These are phyloP conservation scores for Globisporangium megalacanthum DNA, from an alignment of 352 stramenopile species.

Conservation along the genomic window DNA sequence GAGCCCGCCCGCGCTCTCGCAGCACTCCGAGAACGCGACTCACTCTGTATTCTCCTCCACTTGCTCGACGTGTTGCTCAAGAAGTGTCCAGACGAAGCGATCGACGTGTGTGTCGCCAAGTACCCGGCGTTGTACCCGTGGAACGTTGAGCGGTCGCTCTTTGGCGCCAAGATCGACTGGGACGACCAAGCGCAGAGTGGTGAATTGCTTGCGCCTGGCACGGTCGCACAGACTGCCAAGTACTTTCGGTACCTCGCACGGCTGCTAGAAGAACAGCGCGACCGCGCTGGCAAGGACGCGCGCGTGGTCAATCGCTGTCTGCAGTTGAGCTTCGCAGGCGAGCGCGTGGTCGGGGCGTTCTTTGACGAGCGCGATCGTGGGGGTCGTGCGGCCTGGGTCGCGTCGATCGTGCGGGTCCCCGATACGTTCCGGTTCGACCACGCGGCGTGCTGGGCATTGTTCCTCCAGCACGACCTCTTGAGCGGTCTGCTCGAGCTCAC, in stretches of 20 bases:
- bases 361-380: constrained; percentile 36
- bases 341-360: constrained; percentile 35
- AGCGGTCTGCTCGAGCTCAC: constrained; percentile 45
- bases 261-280: constrained; percentile 44
- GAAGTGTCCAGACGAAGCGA: constrained; percentile 60
- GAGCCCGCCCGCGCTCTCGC: constrained; percentile 39
- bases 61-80: constrained; percentile 78
- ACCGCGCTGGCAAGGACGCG: constrained; percentile 35
- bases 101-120: constrained; percentile 65
- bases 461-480: constrained; percentile 37
- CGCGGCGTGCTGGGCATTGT: constrained; percentile 50
- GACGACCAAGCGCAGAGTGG: constrained; percentile 24
- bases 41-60: constrained; percentile 71
- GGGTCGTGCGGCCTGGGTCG: constrained; percentile 31
- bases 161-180: constrained; percentile 47
- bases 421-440: constrained; percentile 46
- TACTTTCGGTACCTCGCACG: constrained; percentile 72
- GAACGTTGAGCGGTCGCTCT: constrained; percentile 78
- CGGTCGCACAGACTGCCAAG: constrained; percentile 45
- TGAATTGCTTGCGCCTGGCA: constrained; percentile 29
- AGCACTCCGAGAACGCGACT: constrained; percentile 45
- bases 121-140: constrained; percentile 71
- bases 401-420: constrained; percentile 40
- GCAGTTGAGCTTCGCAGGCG: constrained; percentile 49
- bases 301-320: constrained; percentile 59